Evolutionary conservation across 257 asterid species (phyloP).

Genomic region (Solanum tarapatanum): DNA sequence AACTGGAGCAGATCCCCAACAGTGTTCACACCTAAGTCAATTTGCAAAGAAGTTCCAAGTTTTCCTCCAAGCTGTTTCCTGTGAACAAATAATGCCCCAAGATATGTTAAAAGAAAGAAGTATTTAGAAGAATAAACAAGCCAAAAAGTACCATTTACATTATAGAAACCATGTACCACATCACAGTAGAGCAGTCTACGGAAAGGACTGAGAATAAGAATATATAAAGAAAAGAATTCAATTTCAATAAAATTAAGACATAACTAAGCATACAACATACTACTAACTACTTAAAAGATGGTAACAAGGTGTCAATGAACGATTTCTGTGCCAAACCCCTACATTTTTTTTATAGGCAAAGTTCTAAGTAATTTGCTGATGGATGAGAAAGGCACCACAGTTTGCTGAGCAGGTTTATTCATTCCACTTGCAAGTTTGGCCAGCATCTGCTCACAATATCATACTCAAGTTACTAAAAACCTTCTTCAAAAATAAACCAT

Average conservation of each 20-base stretch:
- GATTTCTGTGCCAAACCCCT: conserved; percentile 5
- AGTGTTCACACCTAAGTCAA: conserved; percentile 62
- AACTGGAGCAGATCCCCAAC: conserved; percentile 86
- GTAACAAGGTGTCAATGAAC: background rate
- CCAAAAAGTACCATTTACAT: background rate
- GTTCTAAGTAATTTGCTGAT: conserved; percentile 56
- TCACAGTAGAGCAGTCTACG: background rate
- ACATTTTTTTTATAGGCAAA: conserved; percentile 85
- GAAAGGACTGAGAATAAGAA: background rate
- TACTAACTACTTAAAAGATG: background rate
- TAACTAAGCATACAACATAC: background rate
- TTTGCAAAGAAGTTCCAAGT: conserved; percentile 81
- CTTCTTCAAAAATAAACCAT: background rate
- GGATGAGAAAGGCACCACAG: conserved; percentile 72
- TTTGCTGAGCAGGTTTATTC: conserved; percentile 98
- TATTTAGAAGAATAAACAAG: background rate
- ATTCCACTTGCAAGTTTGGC: conserved; percentile 94
- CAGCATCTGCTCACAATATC: conserved; percentile 60
- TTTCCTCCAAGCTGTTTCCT: conserved; percentile 99
- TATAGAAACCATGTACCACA: background rate
- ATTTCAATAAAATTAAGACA: background rate
- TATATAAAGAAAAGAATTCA: background rate
- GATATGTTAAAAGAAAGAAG: background rate
- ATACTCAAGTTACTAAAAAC: conserved; percentile 1
- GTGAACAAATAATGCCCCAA: conserved; percentile 9